Evolutionary conservation across 768 basidiomycete species (phyloP).

Genomic region (Clathrus columnatus): DNA sequence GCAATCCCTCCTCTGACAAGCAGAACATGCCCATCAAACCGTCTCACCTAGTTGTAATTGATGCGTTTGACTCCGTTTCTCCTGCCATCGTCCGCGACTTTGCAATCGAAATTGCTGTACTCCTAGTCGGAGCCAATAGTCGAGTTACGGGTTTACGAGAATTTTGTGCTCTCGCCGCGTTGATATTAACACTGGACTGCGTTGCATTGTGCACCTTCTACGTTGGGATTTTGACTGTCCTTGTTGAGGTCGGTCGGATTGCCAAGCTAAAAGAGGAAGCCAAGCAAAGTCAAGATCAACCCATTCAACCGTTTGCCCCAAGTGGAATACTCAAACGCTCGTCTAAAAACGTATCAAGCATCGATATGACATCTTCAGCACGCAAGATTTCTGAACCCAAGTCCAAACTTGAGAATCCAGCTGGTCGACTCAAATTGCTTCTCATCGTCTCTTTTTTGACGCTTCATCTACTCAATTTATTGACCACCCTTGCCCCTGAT

Average conservation of each 20-base stretch:
- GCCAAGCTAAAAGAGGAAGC: background rate
- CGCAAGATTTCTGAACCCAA: background rate
- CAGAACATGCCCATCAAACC: conserved; percentile 48
- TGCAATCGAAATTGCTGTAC: conserved; percentile 82
- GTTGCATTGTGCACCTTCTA: conserved; percentile 85
- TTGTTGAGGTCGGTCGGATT: conserved; percentile 68
- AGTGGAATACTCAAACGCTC: background rate
- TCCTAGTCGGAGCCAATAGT: conserved; percentile 78
- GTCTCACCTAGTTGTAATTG: conserved; percentile 75
- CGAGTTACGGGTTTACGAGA: conserved; percentile 85
- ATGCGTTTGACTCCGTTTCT: conserved; percentile 73
- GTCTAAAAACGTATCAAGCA: background rate
- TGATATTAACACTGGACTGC: conserved; percentile 84
- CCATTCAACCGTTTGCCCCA: background rate
- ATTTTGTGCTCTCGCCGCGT: conserved; percentile 89
- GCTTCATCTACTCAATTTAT: conserved; percentile 86
- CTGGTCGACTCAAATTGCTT: conserved; percentile 80
- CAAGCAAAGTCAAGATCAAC: conserved; percentile 6
- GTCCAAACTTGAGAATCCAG: conserved; percentile 67
- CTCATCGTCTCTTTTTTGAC: conserved; percentile 88
- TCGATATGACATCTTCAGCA: background rate
- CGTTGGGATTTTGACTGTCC: conserved; percentile 80
- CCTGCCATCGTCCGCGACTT: conserved; percentile 87
- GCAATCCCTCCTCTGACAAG: conserved; percentile 26
- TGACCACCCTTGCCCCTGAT: conserved; percentile 78